Conservation (phyloP, 768 basidiomycete species). For the Hypholoma fasciculare region DNA sequence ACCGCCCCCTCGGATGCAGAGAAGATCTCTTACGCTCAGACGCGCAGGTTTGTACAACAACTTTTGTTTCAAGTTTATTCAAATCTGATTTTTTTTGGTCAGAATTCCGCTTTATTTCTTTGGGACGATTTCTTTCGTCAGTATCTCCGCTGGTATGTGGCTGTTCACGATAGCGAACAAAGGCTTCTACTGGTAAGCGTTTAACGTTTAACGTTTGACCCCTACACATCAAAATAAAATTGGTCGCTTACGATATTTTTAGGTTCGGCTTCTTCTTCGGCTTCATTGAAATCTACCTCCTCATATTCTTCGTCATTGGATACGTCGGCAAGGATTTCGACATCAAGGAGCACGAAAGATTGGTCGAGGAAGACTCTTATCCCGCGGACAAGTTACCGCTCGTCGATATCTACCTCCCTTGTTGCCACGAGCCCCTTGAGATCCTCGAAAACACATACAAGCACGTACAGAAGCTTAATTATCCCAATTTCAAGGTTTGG, state of each 20-base stretch:
- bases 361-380: conserved; percentile 18
- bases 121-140: conserved; percentile 26
- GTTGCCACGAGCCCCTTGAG: conserved; percentile 27
- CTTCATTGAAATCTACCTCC: conserved; percentile 23
- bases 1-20: not conserved
- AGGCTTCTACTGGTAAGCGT: conserved; percentile 24
- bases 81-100: not conserved
- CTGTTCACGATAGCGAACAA: conserved; percentile 24
- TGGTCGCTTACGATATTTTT: not conserved
- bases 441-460: conserved; percentile 31
- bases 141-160: conserved; percentile 27
- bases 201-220: no score
- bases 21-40: not conserved
- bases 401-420: conserved; percentile 29
- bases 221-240: not conserved
- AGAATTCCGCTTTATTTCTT: conserved; percentile 23
- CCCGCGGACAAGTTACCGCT: conserved; percentile 19
- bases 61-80: not conserved
- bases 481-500: conserved; percentile 25
- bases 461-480: conserved; percentile 24
- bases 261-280: conserved; percentile 25
- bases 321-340: conserved; percentile 26
- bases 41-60: not conserved
- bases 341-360: conserved; percentile 18
- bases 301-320: conserved; percentile 23